Conservation (phyloP, 2,329 filamentous ascomycete species). For the Colletotrichum spinosum region DNA sequence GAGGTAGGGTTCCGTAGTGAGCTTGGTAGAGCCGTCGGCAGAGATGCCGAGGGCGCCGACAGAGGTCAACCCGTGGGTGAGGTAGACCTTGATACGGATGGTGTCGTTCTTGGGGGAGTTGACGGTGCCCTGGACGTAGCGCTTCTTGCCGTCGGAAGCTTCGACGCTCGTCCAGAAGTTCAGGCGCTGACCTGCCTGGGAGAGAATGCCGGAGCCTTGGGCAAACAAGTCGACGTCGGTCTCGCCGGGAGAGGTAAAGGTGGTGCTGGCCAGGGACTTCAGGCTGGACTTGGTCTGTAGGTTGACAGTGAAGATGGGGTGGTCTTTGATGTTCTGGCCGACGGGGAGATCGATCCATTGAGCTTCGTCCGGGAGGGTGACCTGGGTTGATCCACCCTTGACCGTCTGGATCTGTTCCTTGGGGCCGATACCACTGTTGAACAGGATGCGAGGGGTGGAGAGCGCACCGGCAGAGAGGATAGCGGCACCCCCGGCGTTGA, state of each 20-base stretch:
- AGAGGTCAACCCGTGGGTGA: slow-evolving; percentile 62
- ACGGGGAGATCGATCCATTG: slow-evolving; percentile 53
- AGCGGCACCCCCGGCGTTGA: slow-evolving; percentile 37
- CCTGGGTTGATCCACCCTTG: slow-evolving; percentile 54
- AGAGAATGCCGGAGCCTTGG: slow-evolving; percentile 52
- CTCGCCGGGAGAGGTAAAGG: slow-evolving; percentile 40
- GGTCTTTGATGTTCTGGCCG: slow-evolving; percentile 53
- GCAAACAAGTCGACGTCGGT: slow-evolving; percentile 49
- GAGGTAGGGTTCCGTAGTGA: slow-evolving; percentile 50
- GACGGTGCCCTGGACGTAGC: slow-evolving; percentile 59
- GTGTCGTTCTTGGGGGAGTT: slow-evolving; percentile 54
- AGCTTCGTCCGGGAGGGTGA: slow-evolving; percentile 39
- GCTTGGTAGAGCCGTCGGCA: slow-evolving; percentile 53
- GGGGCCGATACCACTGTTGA: slow-evolving; percentile 68
- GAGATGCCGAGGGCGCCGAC: slow-evolving; percentile 58
- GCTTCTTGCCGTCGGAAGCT: slow-evolving; percentile 51
- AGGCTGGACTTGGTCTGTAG: slow-evolving; percentile 45
- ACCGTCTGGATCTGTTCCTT: slow-evolving; percentile 57
- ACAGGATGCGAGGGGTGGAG: slow-evolving; percentile 58
- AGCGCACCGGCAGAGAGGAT: slow-evolving; percentile 39
- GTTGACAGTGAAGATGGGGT: slow-evolving; percentile 45
- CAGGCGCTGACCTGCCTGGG: slow-evolving; percentile 58
- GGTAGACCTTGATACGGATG: slow-evolving; percentile 61
- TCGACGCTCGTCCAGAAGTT: slow-evolving; percentile 60
- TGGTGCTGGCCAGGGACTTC: slow-evolving; percentile 20